Conservation (phyloP, 2,329 filamentous ascomycete genomes). For the Exophiala bonariae region DNA sequence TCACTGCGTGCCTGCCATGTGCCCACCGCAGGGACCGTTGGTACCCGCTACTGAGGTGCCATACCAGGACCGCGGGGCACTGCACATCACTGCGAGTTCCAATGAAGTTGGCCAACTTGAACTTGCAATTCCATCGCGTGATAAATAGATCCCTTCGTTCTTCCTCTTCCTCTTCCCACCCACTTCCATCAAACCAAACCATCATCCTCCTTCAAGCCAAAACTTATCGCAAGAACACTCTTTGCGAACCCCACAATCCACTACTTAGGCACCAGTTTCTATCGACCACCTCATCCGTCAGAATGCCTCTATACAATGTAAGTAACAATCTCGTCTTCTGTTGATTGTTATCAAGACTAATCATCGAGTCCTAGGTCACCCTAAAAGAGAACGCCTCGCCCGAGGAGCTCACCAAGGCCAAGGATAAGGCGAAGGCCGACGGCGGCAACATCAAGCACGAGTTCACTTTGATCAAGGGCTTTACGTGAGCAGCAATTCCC, state of each 20-base stretch:
- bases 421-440: constrained; percentile 70
- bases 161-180: background rate
- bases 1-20: too few relatives aligned
- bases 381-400: constrained; percentile 69
- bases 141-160: background rate
- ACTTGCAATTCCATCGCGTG: too few relatives aligned
- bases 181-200: background rate
- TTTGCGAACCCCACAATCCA: background rate
- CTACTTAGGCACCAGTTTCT: background rate
- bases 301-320: constrained; percentile 44
- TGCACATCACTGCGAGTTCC: too few relatives aligned
- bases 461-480: constrained; percentile 86
- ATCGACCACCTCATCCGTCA: constrained; percentile 11
- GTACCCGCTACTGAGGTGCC: too few relatives aligned
- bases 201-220: too few relatives aligned
- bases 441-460: constrained; percentile 84
- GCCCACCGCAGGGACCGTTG: too few relatives aligned
- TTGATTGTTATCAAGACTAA: constrained; percentile 1
- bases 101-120: too few relatives aligned
- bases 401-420: constrained; percentile 70
- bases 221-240: background rate
- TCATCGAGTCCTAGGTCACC: constrained; percentile 64
- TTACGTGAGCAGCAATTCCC: constrained; percentile 67
- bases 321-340: constrained; percentile 14
- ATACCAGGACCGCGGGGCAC: too few relatives aligned